These are phyloP conservation scores for Pleurotus tuoliensis DNA, from an alignment of 768 basidiomycete genomes.

Conservation along the genomic window DNA sequence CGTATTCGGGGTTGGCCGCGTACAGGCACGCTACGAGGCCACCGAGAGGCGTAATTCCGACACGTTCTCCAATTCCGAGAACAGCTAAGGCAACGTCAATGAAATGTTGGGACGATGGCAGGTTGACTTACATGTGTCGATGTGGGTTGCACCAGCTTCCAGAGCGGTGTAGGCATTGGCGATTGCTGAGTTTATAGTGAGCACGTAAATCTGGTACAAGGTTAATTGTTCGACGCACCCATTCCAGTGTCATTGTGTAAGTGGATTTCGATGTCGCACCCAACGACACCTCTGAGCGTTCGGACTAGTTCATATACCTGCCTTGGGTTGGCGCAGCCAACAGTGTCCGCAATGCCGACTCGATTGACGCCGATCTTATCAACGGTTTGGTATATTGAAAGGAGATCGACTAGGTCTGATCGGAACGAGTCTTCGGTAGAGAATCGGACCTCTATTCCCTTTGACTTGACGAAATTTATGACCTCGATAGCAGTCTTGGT, in stretches of 20 bases:
- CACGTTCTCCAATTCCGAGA: conserved; percentile 97
- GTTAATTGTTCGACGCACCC: conserved; percentile 46
- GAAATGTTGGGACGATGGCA: conserved; percentile 1
- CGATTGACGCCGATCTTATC: conserved; percentile 99
- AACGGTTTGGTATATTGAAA: conserved; percentile 98
- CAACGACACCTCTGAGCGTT: conserved; percentile 93
- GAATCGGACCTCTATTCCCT: conserved; percentile 99
- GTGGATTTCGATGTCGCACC: conserved; percentile 97
- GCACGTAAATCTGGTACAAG: conserved; percentile 3
- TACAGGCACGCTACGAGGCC: conserved; percentile 96
- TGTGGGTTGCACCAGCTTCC: conserved; percentile 98
- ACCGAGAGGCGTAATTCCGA: conserved; percentile 97
- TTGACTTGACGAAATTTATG: conserved; percentile 99
- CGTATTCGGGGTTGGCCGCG: conserved; percentile 96
- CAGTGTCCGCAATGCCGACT: conserved; percentile 98
- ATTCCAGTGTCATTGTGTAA: conserved; percentile 98
- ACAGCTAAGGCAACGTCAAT: conserved; percentile 50
- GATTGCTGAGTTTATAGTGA: conserved; percentile 55
- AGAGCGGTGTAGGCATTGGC: conserved; percentile 98
- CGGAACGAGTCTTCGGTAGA: conserved; percentile 99
- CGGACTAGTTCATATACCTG: conserved; percentile 98
- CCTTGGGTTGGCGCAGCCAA: conserved; percentile 97
- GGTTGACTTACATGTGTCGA: conserved; percentile 82
- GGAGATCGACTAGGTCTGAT: conserved; percentile 96
- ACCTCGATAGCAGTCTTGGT: conserved; percentile 99